Evolutionary conservation across 1,284 basidiomycete genomes (phyloP).

Genomic region (Pseudozyma pruni): DNA sequence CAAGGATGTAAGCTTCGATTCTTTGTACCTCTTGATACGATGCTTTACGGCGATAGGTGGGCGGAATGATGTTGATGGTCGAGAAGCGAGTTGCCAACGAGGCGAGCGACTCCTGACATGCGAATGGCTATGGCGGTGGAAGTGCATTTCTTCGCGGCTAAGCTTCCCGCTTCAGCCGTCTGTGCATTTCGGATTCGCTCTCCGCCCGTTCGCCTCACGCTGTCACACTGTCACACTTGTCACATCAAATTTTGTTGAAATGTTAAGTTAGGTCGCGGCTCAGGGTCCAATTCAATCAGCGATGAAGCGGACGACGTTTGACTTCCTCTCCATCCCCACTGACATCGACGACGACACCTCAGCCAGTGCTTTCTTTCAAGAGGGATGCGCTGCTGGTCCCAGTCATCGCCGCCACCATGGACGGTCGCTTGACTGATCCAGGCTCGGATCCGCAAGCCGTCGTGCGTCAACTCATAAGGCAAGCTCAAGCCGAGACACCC

Average conservation of each 20-base stretch:
- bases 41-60: no score
- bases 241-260: no score
- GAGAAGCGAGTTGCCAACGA: no score
- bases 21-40: no score
- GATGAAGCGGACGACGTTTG: no score
- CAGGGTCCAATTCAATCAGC: conserved; percentile 18
- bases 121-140: no score
- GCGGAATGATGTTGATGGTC: no score
- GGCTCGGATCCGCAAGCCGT: conserved; percentile 16
- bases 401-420: conserved; percentile 18
- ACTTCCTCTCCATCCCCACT: not conserved
- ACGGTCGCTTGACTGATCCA: conserved; percentile 19
- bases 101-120: no score
- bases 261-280: not conserved
- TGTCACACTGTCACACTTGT: no score
- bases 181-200: not conserved
- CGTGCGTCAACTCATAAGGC: conserved; percentile 31
- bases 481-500: conserved; percentile 16
- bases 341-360: not conserved
- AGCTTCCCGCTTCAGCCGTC: not conserved
- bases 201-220: no score
- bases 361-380: not conserved
- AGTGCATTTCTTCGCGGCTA: not conserved
- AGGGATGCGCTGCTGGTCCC: conserved; percentile 17
- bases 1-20: not conserved